Conservation (phyloP, 2,329 filamentous ascomycete genomes). For the Monosporascus sp. region DNA sequence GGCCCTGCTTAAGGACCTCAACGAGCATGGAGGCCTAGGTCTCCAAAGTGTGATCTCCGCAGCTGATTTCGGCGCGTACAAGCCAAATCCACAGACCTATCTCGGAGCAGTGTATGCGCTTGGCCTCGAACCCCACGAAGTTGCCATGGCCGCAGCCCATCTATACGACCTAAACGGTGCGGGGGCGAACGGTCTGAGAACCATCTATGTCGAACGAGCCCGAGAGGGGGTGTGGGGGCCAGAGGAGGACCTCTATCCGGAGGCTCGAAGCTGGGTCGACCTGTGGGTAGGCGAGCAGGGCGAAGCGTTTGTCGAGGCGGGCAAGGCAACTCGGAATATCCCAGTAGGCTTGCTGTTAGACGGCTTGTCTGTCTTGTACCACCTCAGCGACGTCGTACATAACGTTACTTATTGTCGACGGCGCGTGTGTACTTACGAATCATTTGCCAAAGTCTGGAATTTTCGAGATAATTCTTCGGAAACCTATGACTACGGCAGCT, state of each 20-base stretch:
- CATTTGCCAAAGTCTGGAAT: not conserved
- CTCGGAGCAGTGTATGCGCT: constrained; percentile 59
- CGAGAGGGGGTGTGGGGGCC: constrained; percentile 58
- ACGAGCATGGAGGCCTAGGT: constrained; percentile 49
- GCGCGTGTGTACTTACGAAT: not conserved
- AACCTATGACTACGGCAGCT: not conserved
- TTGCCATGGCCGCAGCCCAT: constrained; percentile 75
- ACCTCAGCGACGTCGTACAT: not conserved
- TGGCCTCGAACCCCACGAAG: constrained; percentile 51
- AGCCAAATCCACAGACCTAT: constrained; percentile 65
- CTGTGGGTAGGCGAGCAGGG: constrained; percentile 50
- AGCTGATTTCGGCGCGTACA: constrained; percentile 70
- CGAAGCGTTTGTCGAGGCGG: constrained; percentile 46
- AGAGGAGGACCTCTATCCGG: constrained; percentile 45
- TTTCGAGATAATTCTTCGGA: not conserved
- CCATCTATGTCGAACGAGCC: constrained; percentile 67
- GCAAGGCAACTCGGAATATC: constrained; percentile 39
- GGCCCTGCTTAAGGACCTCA: constrained; percentile 60
- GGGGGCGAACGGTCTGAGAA: constrained; percentile 57
- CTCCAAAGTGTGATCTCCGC: constrained; percentile 61
- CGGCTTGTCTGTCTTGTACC: not conserved
- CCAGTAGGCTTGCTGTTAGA: constrained; percentile 3
- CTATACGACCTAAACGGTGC: constrained; percentile 64
- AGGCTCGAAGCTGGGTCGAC: constrained; percentile 59
- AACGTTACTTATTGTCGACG: not conserved